These are phyloP conservation scores for Kluyveromyces marxianus DNA, from an alignment of 1,139 yeast genomes.

Conservation along the genomic window DNA sequence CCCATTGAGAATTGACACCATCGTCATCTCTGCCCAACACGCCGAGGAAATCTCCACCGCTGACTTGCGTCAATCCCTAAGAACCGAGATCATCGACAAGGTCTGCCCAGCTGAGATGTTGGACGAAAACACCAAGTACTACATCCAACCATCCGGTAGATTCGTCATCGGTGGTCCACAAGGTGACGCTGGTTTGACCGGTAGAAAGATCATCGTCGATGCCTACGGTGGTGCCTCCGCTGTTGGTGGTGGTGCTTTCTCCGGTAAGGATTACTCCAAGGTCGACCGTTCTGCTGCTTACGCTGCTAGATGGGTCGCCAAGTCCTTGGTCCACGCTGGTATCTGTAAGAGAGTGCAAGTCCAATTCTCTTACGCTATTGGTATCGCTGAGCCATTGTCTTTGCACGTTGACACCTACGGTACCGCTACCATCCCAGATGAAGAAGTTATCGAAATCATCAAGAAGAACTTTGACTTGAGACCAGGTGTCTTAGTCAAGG, in stretches of 20 bases:
- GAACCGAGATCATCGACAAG: conserved; percentile 76
- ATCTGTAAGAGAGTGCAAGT: conserved; percentile 96
- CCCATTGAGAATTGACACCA: conserved; percentile 94
- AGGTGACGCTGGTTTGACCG: conserved; percentile 99
- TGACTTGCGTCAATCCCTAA: conserved; percentile 74
- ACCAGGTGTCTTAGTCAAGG: conserved; percentile 98
- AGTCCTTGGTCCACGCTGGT: conserved; percentile 90
- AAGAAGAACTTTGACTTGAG: conserved; percentile 94
- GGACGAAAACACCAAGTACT: conserved; percentile 93
- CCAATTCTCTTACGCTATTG: conserved; percentile 98
- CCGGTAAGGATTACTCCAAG: conserved; percentile 99
- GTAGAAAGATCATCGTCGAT: conserved; percentile 98
- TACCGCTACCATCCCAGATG: conserved; percentile 83
- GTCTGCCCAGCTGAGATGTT: conserved; percentile 86
- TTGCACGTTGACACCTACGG: conserved; percentile 97
- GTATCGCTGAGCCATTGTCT: conserved; percentile 99
- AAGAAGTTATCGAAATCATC: conserved; percentile 84
- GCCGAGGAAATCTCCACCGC: conserved; percentile 92
- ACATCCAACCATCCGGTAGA: conserved; percentile 99
- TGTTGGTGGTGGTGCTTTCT: conserved; percentile 99
- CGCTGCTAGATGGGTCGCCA: conserved; percentile 99
- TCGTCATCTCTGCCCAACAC: conserved; percentile 96
- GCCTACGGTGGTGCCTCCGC: conserved; percentile 99
- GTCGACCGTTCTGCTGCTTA: conserved; percentile 99
- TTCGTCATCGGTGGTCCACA: conserved; percentile 99